Evolutionary conservation across 2,329 filamentous ascomycete species (phyloP), one percentile per base, ranked within the genome.

Genomic region (Epicoccum nigrum): DNA sequence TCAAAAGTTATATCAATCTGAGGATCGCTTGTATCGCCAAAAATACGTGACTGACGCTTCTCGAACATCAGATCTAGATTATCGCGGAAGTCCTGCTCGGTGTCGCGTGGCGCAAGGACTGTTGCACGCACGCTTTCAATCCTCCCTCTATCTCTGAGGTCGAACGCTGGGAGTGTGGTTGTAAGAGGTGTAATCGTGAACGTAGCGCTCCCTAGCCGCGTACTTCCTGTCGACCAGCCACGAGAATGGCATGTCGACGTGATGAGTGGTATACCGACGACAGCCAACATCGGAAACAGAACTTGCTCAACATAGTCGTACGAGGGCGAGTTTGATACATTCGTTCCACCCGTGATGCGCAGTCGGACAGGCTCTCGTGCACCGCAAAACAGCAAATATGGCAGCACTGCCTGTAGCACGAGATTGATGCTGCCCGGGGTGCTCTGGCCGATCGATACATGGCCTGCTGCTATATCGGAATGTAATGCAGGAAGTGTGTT

Each of bases 361-460:
- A 86, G 56, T 16, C 55, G 60, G 6, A 75, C 57, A 1, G 58
- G 54, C 12, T 43, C 30, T 11, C 44, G 4, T 15, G 44, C 31
- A 9, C 56, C 54, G 8, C 57, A 59, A 65, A 83, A 79, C 1
- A 86, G 66, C 2, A 86, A 65, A 56, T 80, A 85, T 0, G 84
- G 84, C 31, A 86, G 77, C 3, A 86, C 70, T 4, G 83, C 83
- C 63, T 86, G 83, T 45, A 86, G 76, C 0, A 84, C 77, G 11
- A 86, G 72, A 38, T 78, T 81, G 4, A 82, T 76, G 15, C 79
- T 80, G 0, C 83, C 83, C 0, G 81, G 80, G 2, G 69, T 74
- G 12, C 35, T 65, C 35, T 70, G 71, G 8, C 54, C 56, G 47
- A 69, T 72, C n/a, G 43, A 31, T 2, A 78, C 79, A 3, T 74